Evolutionary conservation across 2,329 filamentous ascomycete species (phyloP), one percentile per base, ranked within the genome.

Genomic region (Anthostomella pinea): DNA sequence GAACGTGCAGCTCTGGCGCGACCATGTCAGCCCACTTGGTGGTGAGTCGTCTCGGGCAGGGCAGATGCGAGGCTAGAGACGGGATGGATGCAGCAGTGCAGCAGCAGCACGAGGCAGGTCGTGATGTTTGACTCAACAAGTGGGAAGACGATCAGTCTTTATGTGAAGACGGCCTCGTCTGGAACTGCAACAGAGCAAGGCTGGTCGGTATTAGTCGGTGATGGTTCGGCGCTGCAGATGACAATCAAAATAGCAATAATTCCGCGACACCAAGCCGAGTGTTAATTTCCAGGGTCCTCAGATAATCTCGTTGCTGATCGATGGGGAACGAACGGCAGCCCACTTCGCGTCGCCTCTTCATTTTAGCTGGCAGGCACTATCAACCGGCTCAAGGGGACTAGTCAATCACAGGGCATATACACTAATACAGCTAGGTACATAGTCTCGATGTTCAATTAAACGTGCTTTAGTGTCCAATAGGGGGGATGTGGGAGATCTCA

Each of bases 261-360:
- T n/a, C n/a, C n/a, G n/a, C n/a, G 33, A 14, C 24, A 21, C 27
- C 22, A 13, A 24, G 39, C 22, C 30, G 38, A 33, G 30, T 39
- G 33, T 39, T 29, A 44, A 49, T 49, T 47, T 49, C 38, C 31
- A 40, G 39, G 39, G 35, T 39, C 39, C 33, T 43, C 43, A 34
- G n/a, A 34, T 42, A 39, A 45, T 49, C 47, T 44, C 35, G 36
- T 28, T 45, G 40, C 25, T 29, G 43, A 48, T 48, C 45, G 45
- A 48, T 23, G 30, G 34, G 14, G 11, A 11, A 30, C n/a, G n/a
- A n/a, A n/a, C n/a, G 13, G n/a, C n/a, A 24, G 4, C 14, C 44
- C 44, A 41, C 38, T n/a, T 39, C 15, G 19, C 16, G 30, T 41
- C 35, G 33, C 26, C 44, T 38, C 41, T 19, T 45, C 44, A 45